These are phyloP conservation scores for Neofusicoccum sp. DNA, from an alignment of 2,329 filamentous ascomycete genomes.

Conservation along the genomic window DNA sequence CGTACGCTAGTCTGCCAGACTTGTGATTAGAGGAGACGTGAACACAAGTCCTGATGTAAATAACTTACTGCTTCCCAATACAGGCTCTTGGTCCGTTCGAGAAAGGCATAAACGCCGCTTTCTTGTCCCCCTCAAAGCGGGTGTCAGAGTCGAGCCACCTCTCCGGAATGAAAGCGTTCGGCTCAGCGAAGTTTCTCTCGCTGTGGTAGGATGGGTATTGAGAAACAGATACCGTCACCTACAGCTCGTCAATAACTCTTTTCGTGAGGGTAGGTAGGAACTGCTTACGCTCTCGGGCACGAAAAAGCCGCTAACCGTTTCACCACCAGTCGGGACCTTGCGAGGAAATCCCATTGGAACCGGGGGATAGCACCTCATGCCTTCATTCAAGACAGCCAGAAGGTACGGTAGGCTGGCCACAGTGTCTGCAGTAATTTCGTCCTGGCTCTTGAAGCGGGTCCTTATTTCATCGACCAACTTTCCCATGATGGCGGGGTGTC, in stretches of 20 bases:
- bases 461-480: slow-evolving; percentile 19
- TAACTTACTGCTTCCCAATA: slow-evolving; percentile 30
- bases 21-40: neutral
- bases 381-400: neutral
- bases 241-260: too few relatives aligned
- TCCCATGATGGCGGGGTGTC: slow-evolving; percentile 3
- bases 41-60: slow-evolving; percentile 13
- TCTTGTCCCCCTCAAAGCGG: slow-evolving; percentile 23
- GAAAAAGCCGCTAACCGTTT: neutral
- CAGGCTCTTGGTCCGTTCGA: slow-evolving; percentile 39
- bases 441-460: slow-evolving; percentile 9
- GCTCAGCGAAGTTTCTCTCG: slow-evolving; percentile 27
- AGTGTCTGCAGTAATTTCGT: slow-evolving; percentile 15
- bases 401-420: slow-evolving; percentile 4
- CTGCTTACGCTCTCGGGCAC: neutral
- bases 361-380: slow-evolving; percentile 5
- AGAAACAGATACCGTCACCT: slow-evolving; percentile 25
- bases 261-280: too few relatives aligned
- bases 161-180: slow-evolving; percentile 34
- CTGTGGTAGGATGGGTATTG: slow-evolving; percentile 12
- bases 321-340: neutral
- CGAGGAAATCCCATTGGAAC: neutral
- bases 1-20: slow-evolving; percentile 33
- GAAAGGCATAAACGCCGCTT: slow-evolving; percentile 34
- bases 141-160: slow-evolving; percentile 36